Base-by-base conservation (phyloP, 2,329 filamentous ascomycete species). In the Penicillium janthinellum region DNA sequence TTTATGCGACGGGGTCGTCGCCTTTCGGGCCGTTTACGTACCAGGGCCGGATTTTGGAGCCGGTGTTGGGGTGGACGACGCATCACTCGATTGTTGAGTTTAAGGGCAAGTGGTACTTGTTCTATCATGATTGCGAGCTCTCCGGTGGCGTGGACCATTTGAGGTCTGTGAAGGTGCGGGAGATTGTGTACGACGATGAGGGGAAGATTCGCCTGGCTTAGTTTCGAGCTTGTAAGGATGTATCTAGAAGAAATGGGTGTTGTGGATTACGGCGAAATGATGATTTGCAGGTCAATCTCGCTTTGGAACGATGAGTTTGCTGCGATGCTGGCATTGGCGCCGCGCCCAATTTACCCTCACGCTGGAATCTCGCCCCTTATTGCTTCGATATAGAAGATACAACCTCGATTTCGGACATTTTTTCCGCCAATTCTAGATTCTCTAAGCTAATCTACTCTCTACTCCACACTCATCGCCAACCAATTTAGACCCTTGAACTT, bases 1-100 rank as follows among this genome's bases (percentile, higher is more conserved):
- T 82, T 64, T 92, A 91, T 71, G 90, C 88, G 1, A 85, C 83
- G 2, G 84, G 87, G 0, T 79, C 84, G 5, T 86, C 76, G 58
- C 90, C 90, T 0, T 76, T 86, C 11, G 90, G 90, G 0, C 90
- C 90, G 0, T 92, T 92, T 67, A 89, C 85, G 1, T 92, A 91
- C 63, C 83, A 81, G 0, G 90, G 90, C 0, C 78, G 85, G 49
- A 88, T 93, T 56, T 73, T 93, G 51, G 89, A 92, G 79, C 90
- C 90, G 0, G 90, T 93, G 5, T 74, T 90, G 28, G 90, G 90
- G 1, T 93, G 90, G 90, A 92, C 90, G 45, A 93, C 90, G 56
- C 90, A 92, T 76, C 90, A 92, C 73, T 90, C 87, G 3, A 88
- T 93, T 65, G 88, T 88, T 10, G 88, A 92, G 79, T 91, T 90